A percentile compares a stretch with the other conserved stretches of the same genome.
Evolutionary conservation across 495 filamentous ascomycete species (phyloP).

Genomic region (Penicillium paxilli): DNA sequence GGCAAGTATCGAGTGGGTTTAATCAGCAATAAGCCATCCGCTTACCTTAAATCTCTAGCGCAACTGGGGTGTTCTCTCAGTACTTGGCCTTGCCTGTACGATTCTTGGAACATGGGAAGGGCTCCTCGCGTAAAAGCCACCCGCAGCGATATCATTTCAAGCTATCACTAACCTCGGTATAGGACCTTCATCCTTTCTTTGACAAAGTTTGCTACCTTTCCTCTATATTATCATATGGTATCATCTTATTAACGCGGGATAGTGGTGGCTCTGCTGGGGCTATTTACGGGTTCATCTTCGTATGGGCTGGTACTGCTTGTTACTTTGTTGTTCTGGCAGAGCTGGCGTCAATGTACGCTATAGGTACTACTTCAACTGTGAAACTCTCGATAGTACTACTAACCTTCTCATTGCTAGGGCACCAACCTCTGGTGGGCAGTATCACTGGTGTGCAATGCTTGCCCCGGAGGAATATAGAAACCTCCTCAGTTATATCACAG

Average conservation of each 20-base stretch:
- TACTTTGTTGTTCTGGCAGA: constrained; percentile 41
- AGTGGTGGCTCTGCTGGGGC: constrained; percentile 51
- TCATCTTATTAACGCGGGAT: neutral
- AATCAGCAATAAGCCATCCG: neutral
- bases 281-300: constrained; percentile 51
- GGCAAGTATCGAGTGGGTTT: neutral
- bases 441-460: constrained; percentile 45
- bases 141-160: neutral
- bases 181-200: constrained; percentile 19
- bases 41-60: neutral
- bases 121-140: neutral
- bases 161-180: neutral
- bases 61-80: neutral
- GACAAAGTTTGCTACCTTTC: constrained; percentile 11
- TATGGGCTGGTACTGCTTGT: constrained; percentile 46
- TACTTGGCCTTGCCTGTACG: constrained; percentile 27
- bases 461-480: constrained; percentile 35
- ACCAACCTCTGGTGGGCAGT: constrained; percentile 41
- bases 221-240: neutral
- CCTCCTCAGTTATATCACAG: constrained; percentile 38
- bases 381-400: neutral
- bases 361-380: neutral
- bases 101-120: constrained; percentile 42
- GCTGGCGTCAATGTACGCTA: constrained; percentile 43
- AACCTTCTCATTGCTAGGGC: constrained; percentile 23